phyloP scores from a whole-genome alignment of 345 rosid genomes.

The Eucalyptus cloeziana region DNA sequence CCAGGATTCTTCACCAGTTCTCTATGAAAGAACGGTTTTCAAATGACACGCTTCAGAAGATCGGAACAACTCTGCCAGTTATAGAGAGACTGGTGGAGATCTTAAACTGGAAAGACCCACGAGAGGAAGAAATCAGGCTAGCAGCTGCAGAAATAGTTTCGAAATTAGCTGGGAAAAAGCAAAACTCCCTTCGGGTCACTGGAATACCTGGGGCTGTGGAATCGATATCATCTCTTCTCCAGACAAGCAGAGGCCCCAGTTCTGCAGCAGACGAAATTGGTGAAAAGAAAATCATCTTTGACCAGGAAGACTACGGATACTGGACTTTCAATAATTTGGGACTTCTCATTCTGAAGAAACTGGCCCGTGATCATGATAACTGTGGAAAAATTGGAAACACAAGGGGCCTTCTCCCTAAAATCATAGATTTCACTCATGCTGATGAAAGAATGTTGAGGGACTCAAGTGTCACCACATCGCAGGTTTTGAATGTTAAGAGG shows the following conservation, averaged over 20 bases:
- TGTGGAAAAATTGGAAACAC: slow-evolving; percentile 84
- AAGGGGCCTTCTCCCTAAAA: slow-evolving; percentile 69
- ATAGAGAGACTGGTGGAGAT: slow-evolving; percentile 73
- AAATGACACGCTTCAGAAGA: slow-evolving; percentile 66
- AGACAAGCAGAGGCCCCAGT: slow-evolving; percentile 23
- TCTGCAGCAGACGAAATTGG: slow-evolving; percentile 48
- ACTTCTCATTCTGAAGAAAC: slow-evolving; percentile 59
- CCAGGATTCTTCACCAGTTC: slow-evolving; percentile 46
- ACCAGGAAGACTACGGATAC: slow-evolving; percentile 33
- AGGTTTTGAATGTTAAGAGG: slow-evolving; percentile 45
- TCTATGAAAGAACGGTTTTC: slow-evolving; percentile 25
- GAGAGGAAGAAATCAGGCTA: slow-evolving; percentile 66
- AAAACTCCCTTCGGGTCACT: slow-evolving; percentile 58
- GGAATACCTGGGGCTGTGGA: slow-evolving; percentile 81
- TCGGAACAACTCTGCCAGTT: slow-evolving; percentile 44
- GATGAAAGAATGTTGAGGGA: slow-evolving; percentile 38
- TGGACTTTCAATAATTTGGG: slow-evolving; percentile 70
- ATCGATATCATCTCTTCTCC: slow-evolving; percentile 78
- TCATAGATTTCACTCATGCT: slow-evolving; percentile 60
- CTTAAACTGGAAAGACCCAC: slow-evolving; percentile 74
- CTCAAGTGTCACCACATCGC: slow-evolving; percentile 29
- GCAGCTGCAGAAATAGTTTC: slow-evolving; percentile 68
- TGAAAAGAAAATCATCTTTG: slow-evolving; percentile 29
- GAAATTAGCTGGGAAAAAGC: slow-evolving; percentile 53
- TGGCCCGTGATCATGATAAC: slow-evolving; percentile 72